These are phyloP conservation scores for Saccharomyces hybrid DNA, from an alignment of 1,139 yeast genomes.

Conservation along the genomic window DNA sequence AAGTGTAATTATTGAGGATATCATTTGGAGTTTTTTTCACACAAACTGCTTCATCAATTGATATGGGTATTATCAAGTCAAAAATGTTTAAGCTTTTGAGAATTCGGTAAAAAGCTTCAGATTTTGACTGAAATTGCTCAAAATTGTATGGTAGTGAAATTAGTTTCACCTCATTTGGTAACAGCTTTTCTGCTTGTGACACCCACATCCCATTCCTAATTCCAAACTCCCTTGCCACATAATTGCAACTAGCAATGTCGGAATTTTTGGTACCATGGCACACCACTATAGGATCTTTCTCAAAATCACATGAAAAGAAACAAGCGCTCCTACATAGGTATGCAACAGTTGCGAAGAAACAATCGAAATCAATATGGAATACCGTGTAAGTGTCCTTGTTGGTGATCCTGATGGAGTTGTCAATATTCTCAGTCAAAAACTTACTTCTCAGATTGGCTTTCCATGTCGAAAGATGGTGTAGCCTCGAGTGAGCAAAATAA, in stretches of 20 bases:
- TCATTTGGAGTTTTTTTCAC: slow-evolving; percentile 44
- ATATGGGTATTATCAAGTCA: slow-evolving; percentile 70
- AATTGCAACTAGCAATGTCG: slow-evolving; percentile 91
- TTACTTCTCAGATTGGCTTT: slow-evolving; percentile 64
- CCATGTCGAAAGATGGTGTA: slow-evolving; percentile 86
- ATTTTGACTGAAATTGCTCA: slow-evolving; percentile 57
- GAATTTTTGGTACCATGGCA: slow-evolving; percentile 60
- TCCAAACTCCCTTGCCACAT: slow-evolving; percentile 68
- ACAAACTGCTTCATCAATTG: slow-evolving; percentile 82
- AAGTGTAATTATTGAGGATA: neutral
- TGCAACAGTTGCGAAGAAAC: slow-evolving; percentile 87
- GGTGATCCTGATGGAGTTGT: slow-evolving; percentile 2
- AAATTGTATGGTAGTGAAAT: slow-evolving; percentile 65
- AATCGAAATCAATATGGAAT: slow-evolving; percentile 85
- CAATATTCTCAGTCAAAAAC: slow-evolving; percentile 32
- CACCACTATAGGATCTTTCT: slow-evolving; percentile 66
- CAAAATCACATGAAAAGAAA: slow-evolving; percentile 37
- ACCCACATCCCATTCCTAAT: slow-evolving; percentile 90
- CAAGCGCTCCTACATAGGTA: slow-evolving; percentile 43
- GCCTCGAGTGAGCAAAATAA: slow-evolving; percentile 72
- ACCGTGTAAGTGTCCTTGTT: slow-evolving; percentile 33
- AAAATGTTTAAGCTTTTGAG: slow-evolving; percentile 25
- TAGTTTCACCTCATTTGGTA: slow-evolving; percentile 47
- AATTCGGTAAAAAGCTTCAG: slow-evolving; percentile 46
- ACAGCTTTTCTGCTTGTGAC: slow-evolving; percentile 48